These are phyloP conservation scores for Sherardia arvensis DNA, from an alignment of 257 asterid species.

Conservation along the genomic window DNA sequence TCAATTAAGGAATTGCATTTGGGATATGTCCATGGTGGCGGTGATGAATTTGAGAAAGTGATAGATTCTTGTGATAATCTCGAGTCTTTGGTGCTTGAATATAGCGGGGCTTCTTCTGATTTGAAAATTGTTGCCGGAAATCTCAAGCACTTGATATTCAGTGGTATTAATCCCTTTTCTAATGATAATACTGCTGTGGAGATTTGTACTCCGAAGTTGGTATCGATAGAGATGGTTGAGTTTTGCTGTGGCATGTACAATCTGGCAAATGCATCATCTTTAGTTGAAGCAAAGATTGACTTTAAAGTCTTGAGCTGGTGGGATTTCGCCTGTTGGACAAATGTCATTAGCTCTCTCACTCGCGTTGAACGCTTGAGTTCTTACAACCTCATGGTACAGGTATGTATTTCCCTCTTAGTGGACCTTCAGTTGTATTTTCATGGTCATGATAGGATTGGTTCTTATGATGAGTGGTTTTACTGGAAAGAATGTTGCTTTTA, in stretches of 20 bases:
- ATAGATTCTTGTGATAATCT: not conserved
- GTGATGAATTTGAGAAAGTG: not conserved
- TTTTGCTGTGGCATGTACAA: not conserved
- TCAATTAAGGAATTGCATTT: not conserved
- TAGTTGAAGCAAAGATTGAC: not conserved
- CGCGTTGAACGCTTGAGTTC: not conserved
- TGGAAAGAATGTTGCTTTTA: no score
- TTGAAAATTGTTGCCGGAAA: no score
- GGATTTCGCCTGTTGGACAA: not conserved
- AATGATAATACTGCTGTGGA: not conserved
- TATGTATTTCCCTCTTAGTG: not conserved
- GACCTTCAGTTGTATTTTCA: no score
- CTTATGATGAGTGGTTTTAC: no score
- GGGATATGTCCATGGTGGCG: not conserved
- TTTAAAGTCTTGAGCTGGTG: not conserved
- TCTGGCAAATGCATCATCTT: not conserved
- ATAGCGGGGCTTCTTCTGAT: no score
- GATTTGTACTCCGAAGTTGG: not conserved
- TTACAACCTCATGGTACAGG: not conserved
- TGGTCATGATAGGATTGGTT: no score
- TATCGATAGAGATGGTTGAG: not conserved
- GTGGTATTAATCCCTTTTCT: not conserved
- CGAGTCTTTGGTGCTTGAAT: not conserved
- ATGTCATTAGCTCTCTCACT: not conserved
- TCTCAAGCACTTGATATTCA: not conserved